Evolutionary conservation across 2,329 filamentous ascomycete species (phyloP).

Genomic region (Blastomyces emzantsi): DNA sequence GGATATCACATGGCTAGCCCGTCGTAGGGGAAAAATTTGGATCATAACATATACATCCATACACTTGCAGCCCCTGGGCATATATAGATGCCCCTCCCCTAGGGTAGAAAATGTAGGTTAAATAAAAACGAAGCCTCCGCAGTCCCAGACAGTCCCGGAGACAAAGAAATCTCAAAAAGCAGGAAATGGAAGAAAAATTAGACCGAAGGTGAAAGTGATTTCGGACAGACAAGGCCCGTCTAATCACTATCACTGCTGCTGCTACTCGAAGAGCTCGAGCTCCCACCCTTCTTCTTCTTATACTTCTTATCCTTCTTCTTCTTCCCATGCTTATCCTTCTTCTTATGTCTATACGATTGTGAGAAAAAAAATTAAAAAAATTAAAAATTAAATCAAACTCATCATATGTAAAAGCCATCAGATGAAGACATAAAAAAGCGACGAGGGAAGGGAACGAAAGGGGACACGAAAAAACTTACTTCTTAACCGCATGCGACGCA

Average conservation of each 20-base stretch:
- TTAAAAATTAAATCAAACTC: not conserved
- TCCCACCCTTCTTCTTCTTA: constrained; percentile 15
- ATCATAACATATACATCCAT: constrained; percentile 5
- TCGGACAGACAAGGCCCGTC: not conserved
- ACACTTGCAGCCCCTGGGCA: not conserved
- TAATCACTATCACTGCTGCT: constrained; percentile 18
- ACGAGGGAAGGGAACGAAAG: not conserved
- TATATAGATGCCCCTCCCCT: not conserved
- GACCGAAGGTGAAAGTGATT: not conserved
- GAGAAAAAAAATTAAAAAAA: not conserved
- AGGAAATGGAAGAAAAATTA: not conserved
- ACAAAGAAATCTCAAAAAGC: not conserved
- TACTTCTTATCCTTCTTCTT: constrained; percentile 19
- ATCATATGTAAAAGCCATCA: too few relatives aligned
- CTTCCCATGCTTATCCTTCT: constrained; percentile 21
- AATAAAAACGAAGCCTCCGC: not conserved
- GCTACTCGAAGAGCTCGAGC: constrained; percentile 18
- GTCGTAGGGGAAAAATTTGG: not conserved
- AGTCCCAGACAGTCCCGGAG: not conserved
- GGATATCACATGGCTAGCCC: constrained; percentile 2
- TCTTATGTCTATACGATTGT: constrained; percentile 18
- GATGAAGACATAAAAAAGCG: not conserved
- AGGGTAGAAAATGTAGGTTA: not conserved
- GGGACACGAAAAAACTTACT: constrained; percentile 18
- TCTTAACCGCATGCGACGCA: constrained; percentile 20